Percentiles rank a stretch among this genome's conserved stretches.
Conservation (phyloP, 805 yeast genomes). For the Tetrapisispora fleetii region DNA sequence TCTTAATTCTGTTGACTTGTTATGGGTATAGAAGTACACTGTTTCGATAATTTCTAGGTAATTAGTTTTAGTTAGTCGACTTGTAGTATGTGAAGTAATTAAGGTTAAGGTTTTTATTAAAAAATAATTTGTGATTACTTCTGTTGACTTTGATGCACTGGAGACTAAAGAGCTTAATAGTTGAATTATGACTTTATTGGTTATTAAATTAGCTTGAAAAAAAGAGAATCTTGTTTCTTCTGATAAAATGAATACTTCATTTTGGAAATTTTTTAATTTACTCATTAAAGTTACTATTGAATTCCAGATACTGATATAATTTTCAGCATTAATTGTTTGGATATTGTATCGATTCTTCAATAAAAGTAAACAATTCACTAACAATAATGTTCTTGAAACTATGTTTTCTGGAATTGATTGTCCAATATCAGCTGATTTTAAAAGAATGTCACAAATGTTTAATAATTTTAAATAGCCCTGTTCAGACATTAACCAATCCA, state of each 20-base stretch:
- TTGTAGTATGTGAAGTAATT: conserved; percentile 4
- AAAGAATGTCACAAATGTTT: conserved; percentile 11
- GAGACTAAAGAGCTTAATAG: conserved; percentile 13
- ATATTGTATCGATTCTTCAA: background rate
- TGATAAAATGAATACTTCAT: conserved; percentile 18
- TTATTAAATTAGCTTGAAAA: conserved; percentile 9
- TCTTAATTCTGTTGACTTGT: conserved; percentile 14
- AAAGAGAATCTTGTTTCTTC: conserved; percentile 19
- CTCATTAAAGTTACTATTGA: conserved; percentile 11
- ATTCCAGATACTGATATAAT: conserved; percentile 14
- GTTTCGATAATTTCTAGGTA: conserved; percentile 19
- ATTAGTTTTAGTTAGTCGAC: conserved; percentile 8
- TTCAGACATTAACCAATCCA: conserved; percentile 17
- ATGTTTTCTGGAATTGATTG: conserved; percentile 20
- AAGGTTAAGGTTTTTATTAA: conserved; percentile 12
- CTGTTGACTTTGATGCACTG: background rate
- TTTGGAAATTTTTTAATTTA: conserved; percentile 15
- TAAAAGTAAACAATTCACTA: conserved; percentile 16
- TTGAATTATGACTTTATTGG: conserved; percentile 10
- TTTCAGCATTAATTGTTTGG: background rate
- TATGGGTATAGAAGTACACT: conserved; percentile 11
- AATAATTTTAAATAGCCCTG: conserved; percentile 17
- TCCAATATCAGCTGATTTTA: conserved; percentile 20
- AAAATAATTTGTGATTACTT: conserved; percentile 11
- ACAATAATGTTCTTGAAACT: conserved; percentile 18